Percentiles rank a stretch among this genome's conserved stretches.
Evolutionary conservation across 1,284 basidiomycete species (phyloP).

Genomic region (Hemileia vastatrix): DNA sequence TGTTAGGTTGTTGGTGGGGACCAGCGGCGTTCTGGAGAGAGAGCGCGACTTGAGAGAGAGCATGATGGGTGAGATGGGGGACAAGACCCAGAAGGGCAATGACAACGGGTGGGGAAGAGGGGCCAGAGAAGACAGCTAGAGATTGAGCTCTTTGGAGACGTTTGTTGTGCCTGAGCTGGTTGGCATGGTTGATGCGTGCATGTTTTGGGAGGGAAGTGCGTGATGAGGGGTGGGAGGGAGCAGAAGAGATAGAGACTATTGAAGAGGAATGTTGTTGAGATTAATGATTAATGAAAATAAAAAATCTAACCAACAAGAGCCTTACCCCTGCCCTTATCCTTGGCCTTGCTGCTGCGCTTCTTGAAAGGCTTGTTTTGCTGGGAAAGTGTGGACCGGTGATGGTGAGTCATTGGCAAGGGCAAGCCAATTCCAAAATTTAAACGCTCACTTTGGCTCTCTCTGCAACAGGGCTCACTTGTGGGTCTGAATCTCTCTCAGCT

Average conservation of each 20-base stretch:
- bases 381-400: conserved; percentile 21
- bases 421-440: background rate
- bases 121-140: conserved; percentile 12
- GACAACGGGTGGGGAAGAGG: conserved; percentile 5
- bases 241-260: too few species aligned
- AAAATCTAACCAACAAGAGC: too few species aligned
- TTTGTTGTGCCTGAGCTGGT: conserved; percentile 11
- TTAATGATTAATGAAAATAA: too few species aligned
- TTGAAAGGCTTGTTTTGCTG: conserved; percentile 19
- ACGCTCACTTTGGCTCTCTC: too few species aligned
- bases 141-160: conserved; percentile 4
- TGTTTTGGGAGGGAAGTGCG: too few species aligned
- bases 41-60: background rate
- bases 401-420: conserved; percentile 1
- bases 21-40: background rate
- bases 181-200: conserved; percentile 13
- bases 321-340: too few species aligned
- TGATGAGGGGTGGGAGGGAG: too few species aligned
- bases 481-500: too few species aligned
- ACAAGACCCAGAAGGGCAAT: conserved; percentile 13
- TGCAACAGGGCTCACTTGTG: too few species aligned
- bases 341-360: conserved; percentile 9
- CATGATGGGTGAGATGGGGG: conserved; percentile 13
- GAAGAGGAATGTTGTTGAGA: too few species aligned
- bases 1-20: background rate